These are phyloP conservation scores for Toxoplasma gondii DNA, from an alignment of 169 alveolate genomes.

Conservation along the genomic window DNA sequence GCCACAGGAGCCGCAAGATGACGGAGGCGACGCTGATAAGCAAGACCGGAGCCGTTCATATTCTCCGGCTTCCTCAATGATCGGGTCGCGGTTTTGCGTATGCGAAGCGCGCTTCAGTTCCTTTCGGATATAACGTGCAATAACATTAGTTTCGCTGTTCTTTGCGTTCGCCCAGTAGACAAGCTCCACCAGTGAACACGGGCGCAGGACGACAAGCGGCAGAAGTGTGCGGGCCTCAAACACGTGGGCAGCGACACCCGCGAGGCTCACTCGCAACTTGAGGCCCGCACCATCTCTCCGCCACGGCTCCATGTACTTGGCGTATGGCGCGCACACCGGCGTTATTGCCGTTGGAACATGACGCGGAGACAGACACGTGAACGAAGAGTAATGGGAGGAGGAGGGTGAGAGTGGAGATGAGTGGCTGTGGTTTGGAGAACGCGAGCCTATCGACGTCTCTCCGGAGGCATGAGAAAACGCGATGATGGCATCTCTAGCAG, in stretches of 20 bases:
- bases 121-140: not conserved
- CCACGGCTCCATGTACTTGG: not conserved
- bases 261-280: not conserved
- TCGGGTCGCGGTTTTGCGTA: too few relatives aligned
- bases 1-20: too few relatives aligned
- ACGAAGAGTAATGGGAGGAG: not conserved
- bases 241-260: not conserved
- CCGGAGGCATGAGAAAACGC: not conserved
- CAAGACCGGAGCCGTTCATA: too few relatives aligned
- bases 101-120: not conserved
- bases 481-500: not conserved
- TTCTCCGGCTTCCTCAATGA: too few relatives aligned
- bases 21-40: too few relatives aligned
- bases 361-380: too few relatives aligned
- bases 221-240: constrained; percentile 1
- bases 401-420: not conserved
- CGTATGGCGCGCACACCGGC: not conserved
- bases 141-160: not conserved
- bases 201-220: not conserved
- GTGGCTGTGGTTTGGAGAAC: not conserved
- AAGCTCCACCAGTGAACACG: not conserved
- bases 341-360: too few relatives aligned
- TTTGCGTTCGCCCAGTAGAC: not conserved
- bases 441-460: not conserved
- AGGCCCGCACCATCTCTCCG: not conserved